Conservation (phyloP, 257 asterid species). For the Nicotiana sylvestris region DNA sequence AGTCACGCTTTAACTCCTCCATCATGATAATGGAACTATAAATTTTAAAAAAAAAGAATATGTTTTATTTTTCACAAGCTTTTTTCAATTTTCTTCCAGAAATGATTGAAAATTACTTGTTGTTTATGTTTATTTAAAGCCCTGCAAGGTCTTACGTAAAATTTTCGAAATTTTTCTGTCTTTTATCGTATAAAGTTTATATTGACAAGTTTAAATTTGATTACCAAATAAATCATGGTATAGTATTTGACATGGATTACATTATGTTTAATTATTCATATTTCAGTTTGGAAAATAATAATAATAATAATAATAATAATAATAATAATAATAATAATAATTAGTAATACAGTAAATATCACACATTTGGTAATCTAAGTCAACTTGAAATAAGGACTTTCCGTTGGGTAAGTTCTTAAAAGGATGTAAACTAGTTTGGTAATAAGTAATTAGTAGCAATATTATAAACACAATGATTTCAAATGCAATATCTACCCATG, state of each 20-base stretch:
- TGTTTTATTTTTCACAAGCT: too few species aligned
- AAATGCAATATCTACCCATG: background rate
- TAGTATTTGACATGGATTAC: background rate
- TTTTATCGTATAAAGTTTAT: background rate
- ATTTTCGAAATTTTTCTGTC: background rate
- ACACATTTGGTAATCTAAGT: background rate
- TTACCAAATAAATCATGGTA: background rate
- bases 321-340: too few species aligned
- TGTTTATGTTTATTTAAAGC: too few species aligned
- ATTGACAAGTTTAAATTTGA: background rate
- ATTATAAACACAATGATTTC: background rate
- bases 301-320: background rate
- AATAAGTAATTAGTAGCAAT: too few species aligned
- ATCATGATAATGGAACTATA: too few species aligned
- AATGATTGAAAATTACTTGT: background rate
- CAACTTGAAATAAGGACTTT: too few species aligned
- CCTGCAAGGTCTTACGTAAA: too few species aligned
- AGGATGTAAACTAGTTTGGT: background rate
- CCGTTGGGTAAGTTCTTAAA: background rate
- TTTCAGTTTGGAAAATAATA: background rate
- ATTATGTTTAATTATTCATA: background rate
- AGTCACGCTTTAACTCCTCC: too few species aligned
- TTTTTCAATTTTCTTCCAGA: too few species aligned
- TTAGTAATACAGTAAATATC: background rate
- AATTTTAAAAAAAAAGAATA: too few species aligned